These are phyloP conservation scores for Sporothrix luriei DNA, from an alignment of 2,329 filamentous ascomycete genomes.

Conservation along the genomic window DNA sequence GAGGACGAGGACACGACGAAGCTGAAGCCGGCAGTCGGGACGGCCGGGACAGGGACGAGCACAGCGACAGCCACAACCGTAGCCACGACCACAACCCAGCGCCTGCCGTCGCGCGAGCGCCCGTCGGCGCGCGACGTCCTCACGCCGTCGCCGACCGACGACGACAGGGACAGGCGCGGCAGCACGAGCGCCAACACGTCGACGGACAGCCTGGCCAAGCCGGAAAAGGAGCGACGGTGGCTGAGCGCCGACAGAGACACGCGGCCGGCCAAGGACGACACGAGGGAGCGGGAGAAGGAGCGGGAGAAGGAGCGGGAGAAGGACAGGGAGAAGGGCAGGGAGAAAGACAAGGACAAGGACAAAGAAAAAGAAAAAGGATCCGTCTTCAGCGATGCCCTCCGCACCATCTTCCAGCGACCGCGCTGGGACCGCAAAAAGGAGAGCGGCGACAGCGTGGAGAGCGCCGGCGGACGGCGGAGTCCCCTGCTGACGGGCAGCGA, in stretches of 20 bases:
- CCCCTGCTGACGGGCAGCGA: background rate
- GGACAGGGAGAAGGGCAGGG: background rate
- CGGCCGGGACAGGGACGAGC: no score
- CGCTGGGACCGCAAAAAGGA: background rate
- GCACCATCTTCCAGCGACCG: conserved; percentile 8
- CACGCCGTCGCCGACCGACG: background rate
- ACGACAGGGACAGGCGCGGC: background rate
- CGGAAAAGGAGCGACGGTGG: background rate
- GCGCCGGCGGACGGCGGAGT: background rate
- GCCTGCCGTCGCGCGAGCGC: no score
- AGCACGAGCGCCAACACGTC: background rate
- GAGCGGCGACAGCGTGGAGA: conserved; percentile 13
- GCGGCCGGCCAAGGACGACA: background rate
- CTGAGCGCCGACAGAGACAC: background rate
- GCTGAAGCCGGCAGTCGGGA: background rate
- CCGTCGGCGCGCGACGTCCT: no score
- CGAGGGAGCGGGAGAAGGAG: background rate
- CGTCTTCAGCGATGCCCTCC: background rate
- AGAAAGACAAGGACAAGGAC: background rate
- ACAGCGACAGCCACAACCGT: no score
- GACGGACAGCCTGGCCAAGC: background rate
- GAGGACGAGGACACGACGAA: background rate
- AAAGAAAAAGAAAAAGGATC: background rate
- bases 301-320: background rate
- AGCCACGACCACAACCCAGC: no score